Evolutionary conservation across 495 filamentous ascomycete species (phyloP).

Genomic region (Amniculicola lignicola): DNA sequence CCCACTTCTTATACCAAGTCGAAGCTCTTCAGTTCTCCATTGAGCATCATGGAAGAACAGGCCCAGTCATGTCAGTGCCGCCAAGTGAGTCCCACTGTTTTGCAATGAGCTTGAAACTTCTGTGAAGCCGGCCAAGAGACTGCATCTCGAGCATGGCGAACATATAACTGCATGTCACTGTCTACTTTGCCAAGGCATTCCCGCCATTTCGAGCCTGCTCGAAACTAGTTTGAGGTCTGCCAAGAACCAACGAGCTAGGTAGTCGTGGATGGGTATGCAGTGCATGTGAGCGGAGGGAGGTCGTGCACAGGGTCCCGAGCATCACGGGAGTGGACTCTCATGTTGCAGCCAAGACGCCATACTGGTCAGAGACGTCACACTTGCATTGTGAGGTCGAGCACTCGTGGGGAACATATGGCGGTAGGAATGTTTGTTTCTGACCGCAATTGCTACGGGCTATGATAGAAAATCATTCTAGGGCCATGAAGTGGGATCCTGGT

Average conservation of each 20-base stretch:
- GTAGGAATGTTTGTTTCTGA: conserved; percentile 12
- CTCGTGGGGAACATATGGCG: neutral
- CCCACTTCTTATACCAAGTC: conserved; percentile 15
- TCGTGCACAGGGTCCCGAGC: conserved; percentile 3
- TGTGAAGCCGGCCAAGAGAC: conserved; percentile 32
- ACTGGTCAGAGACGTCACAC: conserved; percentile 1
- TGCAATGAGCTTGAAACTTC: conserved; percentile 33
- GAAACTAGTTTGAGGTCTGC: conserved; percentile 29
- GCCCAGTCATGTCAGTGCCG: too few species aligned
- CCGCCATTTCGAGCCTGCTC: conserved; percentile 18
- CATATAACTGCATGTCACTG: neutral
- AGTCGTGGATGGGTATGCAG: neutral
- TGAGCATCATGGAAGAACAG: too few species aligned
- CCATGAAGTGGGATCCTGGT: too few species aligned
- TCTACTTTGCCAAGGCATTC: conserved; percentile 14
- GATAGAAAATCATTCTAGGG: too few species aligned
- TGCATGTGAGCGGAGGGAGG: neutral
- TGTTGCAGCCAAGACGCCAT: conserved; percentile 22
- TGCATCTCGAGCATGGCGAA: conserved; percentile 7
- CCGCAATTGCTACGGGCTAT: neutral
- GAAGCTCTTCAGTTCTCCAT: neutral
- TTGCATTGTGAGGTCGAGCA: neutral
- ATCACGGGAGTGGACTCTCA: neutral
- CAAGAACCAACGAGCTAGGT: conserved; percentile 19
- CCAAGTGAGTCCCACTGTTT: conserved; percentile 29